phyloP scores from a whole-genome alignment of 2,329 filamentous ascomycete genomes.

The Ascochyta lentis region DNA sequence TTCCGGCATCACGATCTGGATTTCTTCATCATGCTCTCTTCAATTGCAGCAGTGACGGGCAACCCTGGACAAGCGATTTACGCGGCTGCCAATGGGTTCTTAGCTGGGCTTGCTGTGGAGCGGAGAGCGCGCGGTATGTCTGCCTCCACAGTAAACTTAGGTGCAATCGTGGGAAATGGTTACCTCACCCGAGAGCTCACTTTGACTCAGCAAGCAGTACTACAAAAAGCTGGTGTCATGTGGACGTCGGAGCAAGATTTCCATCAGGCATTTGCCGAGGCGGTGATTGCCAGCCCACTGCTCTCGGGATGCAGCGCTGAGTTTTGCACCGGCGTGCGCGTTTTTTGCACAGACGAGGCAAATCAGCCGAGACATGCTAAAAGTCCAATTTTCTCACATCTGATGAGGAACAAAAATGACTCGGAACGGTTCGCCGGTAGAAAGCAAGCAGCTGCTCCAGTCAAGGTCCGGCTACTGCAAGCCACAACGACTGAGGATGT shows the following conservation, averaged over 20 bases:
- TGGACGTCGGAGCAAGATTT: conserved; percentile 25
- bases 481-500: not conserved
- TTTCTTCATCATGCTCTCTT: conserved; percentile 38
- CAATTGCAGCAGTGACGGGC: conserved; percentile 17
- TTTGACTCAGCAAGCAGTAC: conserved; percentile 31
- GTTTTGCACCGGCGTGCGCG: conserved; percentile 2
- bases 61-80: conserved; percentile 31
- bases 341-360: not conserved
- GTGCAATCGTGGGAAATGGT: conserved; percentile 52
- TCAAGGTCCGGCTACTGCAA: not conserved
- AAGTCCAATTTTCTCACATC: conserved; percentile 6
- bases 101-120: conserved; percentile 48
- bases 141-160: conserved; percentile 45
- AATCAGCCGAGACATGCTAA: not conserved
- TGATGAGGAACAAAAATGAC: not conserved
- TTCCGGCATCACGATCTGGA: conserved; percentile 25
- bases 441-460: not conserved
- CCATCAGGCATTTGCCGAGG: conserved; percentile 23
- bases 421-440: no score
- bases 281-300: conserved; percentile 1
- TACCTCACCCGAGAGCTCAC: conserved; percentile 20
- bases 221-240: conserved; percentile 9
- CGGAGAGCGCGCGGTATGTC: conserved; percentile 49
- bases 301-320: not conserved
- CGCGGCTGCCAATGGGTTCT: conserved; percentile 44